Evolutionary conservation across 768 basidiomycete species (phyloP).

Genomic region (Collybia sp.): DNA sequence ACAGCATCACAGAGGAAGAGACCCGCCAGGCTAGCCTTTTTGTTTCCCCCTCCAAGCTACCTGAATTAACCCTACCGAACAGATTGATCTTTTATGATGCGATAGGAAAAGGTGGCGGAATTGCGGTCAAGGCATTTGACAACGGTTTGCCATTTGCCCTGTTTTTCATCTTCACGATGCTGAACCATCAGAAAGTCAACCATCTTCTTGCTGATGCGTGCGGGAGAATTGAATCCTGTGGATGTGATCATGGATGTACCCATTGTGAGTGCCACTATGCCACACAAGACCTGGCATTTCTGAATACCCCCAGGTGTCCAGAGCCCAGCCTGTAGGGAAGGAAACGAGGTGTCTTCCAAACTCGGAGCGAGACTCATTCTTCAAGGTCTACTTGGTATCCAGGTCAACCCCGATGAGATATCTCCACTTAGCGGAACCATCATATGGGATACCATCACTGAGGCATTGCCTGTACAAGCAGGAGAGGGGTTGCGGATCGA

Average conservation of each 20-base stretch:
- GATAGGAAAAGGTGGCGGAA: conserved; percentile 63
- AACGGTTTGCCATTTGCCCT: conserved; percentile 43
- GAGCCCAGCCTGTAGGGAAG: conserved; percentile 61
- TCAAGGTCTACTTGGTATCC: conserved; percentile 48
- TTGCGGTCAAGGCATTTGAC: conserved; percentile 79
- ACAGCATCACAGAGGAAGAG: conserved; percentile 53
- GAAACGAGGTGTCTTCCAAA: conserved; percentile 72
- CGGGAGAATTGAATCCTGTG: conserved; percentile 51
- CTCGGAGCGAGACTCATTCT: conserved; percentile 68
- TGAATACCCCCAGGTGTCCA: conserved; percentile 50
- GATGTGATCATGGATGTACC: conserved; percentile 66
- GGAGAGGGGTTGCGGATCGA: conserved; percentile 45
- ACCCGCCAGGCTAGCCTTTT: conserved; percentile 50
- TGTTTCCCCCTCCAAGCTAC: neutral
- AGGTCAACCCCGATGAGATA: conserved; percentile 28
- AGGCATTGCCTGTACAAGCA: conserved; percentile 42
- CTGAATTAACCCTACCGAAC: conserved; percentile 1
- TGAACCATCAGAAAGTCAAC: conserved; percentile 32
- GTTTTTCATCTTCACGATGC: neutral
- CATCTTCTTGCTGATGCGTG: conserved; percentile 58
- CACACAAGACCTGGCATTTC: neutral
- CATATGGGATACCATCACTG: conserved; percentile 46
- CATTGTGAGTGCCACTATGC: conserved; percentile 42
- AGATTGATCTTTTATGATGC: conserved; percentile 83
- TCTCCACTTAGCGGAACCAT: conserved; percentile 28